Evolutionary conservation across 345 rosid species (phyloP).

Genomic region (Camelina neglecta): DNA sequence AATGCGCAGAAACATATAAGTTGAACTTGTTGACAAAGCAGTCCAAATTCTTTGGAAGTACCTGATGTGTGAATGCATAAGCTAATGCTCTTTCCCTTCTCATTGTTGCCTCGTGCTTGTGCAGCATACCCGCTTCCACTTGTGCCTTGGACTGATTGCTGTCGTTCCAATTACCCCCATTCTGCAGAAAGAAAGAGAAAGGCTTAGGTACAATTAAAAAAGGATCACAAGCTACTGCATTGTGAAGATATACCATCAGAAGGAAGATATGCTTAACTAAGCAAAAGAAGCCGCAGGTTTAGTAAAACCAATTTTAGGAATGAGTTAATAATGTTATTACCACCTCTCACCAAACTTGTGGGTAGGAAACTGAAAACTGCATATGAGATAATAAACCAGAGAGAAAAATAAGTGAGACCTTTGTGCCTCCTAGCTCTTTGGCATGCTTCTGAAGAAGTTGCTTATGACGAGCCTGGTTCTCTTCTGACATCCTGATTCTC

Average conservation of each 20-base stretch:
- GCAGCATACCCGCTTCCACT: conserved; percentile 68
- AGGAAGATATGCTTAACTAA: neutral
- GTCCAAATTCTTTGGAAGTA: conserved; percentile 24
- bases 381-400: conserved; percentile 1
- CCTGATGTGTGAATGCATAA: conserved; percentile 92
- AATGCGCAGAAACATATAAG: too few relatives aligned
- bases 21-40: too few relatives aligned
- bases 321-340: neutral
- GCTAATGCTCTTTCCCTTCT: conserved; percentile 93
- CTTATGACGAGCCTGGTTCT: conserved; percentile 84
- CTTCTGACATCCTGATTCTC: conserved; percentile 82
- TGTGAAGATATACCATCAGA: conserved; percentile 3
- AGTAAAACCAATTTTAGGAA: neutral
- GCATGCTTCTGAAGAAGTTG: conserved; percentile 90
- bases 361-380: neutral
- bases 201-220: neutral
- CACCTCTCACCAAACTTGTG: neutral
- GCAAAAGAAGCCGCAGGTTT: neutral
- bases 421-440: conserved; percentile 53
- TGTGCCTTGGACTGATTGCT: conserved; percentile 88
- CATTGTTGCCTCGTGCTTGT: conserved; percentile 84
- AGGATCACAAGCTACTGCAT: neutral
- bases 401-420: conserved; percentile 32
- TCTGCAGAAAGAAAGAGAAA: conserved; percentile 47
- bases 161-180: conserved; percentile 84